These are phyloP conservation scores for Phytophthora fragariae DNA, from an alignment of 352 stramenopile species.

Conservation along the genomic window DNA sequence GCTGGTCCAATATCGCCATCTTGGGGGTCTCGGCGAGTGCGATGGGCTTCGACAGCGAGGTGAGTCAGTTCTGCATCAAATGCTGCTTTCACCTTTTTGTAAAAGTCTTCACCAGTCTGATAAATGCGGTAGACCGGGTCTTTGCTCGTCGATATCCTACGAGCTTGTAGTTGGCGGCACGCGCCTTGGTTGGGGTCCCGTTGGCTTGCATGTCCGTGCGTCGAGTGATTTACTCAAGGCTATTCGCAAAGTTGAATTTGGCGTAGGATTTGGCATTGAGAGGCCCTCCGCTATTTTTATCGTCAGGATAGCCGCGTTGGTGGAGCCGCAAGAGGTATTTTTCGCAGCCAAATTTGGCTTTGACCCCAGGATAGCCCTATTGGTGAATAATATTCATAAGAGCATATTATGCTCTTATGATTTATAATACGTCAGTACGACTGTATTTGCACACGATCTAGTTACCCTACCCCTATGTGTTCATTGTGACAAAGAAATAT, in stretches of 20 bases:
- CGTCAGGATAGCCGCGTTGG: neutral
- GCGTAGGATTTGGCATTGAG: neutral
- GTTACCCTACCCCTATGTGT: no score
- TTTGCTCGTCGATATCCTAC: neutral
- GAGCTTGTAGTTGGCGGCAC: neutral
- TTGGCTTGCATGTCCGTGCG: neutral
- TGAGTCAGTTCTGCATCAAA: neutral
- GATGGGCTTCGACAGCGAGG: neutral
- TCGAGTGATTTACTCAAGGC: neutral
- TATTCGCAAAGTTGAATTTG: neutral
- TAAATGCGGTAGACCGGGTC: neutral
- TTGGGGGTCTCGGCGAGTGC: neutral
- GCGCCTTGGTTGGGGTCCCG: neutral
- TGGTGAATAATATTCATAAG: neutral
- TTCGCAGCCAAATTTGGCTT: neutral
- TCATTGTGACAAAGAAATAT: no score
- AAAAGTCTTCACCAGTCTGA: constrained; percentile 12
- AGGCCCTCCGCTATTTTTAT: neutral
- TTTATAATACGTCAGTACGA: no score
- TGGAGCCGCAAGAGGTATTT: neutral
- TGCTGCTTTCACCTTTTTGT: neutral
- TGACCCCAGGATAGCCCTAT: neutral
- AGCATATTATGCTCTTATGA: no score
- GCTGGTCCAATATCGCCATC: neutral
- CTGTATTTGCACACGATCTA: no score